Evolutionary conservation across 129 eudicot species (phyloP), one percentile per base, ranked within the genome.

Genomic region (Chrysanthemum seticuspe): DNA sequence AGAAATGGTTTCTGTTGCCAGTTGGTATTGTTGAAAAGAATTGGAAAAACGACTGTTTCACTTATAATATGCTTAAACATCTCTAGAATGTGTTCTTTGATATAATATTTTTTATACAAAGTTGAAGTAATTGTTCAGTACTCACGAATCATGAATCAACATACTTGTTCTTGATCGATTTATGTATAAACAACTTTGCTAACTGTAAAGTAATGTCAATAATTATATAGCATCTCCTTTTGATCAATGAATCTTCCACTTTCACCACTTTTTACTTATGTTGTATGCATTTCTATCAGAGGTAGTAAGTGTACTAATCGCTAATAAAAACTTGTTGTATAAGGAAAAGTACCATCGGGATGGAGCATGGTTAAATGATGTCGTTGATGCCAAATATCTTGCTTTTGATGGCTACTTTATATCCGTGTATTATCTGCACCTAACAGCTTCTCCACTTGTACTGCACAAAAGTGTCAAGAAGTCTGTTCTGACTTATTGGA

Each of bases 401-500:
- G n/a, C n/a, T n/a, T n/a, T n/a, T n/a, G n/a, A n/a, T n/a, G n/a
- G n/a, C n/a, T n/a, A n/a, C n/a, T n/a, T n/a, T n/a, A n/a, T n/a
- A n/a, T n/a, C n/a, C n/a, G n/a, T n/a, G n/a, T n/a, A n/a, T n/a
- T n/a, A n/a, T n/a, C n/a, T n/a, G n/a, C n/a, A n/a, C n/a, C n/a
- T n/a, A n/a, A n/a, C n/a, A n/a, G n/a, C n/a, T n/a, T n/a, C n/a
- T n/a, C n/a, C n/a, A n/a, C n/a, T n/a, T n/a, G n/a, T n/a, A n/a
- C n/a, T n/a, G n/a, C n/a, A n/a, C n/a, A n/a, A n/a, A n/a, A n/a
- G n/a, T n/a, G n/a, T n/a, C n/a, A n/a, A n/a, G n/a, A n/a, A n/a
- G n/a, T n/a, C n/a, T n/a, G n/a, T n/a, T n/a, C n/a, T n/a, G n/a
- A 83, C 91, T 27, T 87, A 75, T 53, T 91, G 97, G 97, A 82